phyloP scores from a whole-genome alignment of 2,329 filamentous ascomycete species.

The Xylaria hypoxylon region DNA sequence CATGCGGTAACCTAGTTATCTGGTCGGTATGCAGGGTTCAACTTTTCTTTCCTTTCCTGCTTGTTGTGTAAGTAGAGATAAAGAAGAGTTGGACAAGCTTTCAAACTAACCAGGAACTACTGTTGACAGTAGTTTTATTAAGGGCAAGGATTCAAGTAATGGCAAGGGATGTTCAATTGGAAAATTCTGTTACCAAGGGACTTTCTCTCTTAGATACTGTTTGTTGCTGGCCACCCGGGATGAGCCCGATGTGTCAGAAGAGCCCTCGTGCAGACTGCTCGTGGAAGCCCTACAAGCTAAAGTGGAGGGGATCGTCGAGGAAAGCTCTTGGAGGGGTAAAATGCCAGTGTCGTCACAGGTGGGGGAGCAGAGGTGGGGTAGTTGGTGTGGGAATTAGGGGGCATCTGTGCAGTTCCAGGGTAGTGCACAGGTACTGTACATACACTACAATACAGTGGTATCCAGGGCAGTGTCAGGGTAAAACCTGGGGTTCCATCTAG shows the following conservation, averaged over 20 bases:
- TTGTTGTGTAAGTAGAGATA: not conserved
- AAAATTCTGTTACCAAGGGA: slow-evolving; percentile 2
- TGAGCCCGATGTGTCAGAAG: not conserved
- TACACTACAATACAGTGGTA: not conserved
- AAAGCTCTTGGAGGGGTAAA: slow-evolving; percentile 34
- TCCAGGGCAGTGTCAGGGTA: not conserved
- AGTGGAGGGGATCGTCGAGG: slow-evolving; percentile 29
- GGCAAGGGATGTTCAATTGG: slow-evolving; percentile 11
- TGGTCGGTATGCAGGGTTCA: slow-evolving; percentile 26
- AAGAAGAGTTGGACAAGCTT: slow-evolving; percentile 8
- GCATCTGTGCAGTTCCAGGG: not conserved
- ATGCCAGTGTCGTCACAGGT: slow-evolving; percentile 35
- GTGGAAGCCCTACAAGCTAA: slow-evolving; percentile 16
- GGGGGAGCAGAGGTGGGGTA: slow-evolving; percentile 32
- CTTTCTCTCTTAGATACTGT: not conserved
- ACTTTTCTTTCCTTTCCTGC: slow-evolving; percentile 10
- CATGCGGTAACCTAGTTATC: slow-evolving; percentile 11
- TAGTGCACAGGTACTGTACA: not conserved
- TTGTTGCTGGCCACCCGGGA: slow-evolving; percentile 6
- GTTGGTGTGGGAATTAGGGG: slow-evolving; percentile 12
- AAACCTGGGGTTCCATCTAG: not conserved
- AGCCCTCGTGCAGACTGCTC: slow-evolving; percentile 13
- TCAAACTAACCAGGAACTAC: slow-evolving; percentile 13
- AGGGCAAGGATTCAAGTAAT: slow-evolving; percentile 9
- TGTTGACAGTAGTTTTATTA: not conserved